phyloP scores from a whole-genome alignment of 2,329 filamentous ascomycete genomes.

The Fusarium veterinarium region DNA sequence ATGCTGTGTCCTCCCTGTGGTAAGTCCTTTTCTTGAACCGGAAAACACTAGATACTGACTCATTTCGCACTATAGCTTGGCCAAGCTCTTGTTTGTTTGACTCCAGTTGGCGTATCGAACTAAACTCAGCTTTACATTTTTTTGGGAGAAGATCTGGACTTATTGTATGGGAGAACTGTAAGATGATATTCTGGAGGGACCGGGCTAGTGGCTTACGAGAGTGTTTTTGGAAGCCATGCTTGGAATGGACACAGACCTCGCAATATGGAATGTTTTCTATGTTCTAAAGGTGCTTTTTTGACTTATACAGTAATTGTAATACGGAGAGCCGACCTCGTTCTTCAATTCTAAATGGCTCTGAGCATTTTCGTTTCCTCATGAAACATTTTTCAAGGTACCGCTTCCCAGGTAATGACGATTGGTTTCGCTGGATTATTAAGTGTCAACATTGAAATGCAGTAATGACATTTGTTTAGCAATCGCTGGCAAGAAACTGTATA shows the following conservation, averaged over 20 bases:
- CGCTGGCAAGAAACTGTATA: not conserved
- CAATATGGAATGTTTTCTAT: not conserved
- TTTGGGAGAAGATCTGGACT: too few relatives aligned
- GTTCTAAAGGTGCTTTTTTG: accelerated
- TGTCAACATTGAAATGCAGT: not conserved
- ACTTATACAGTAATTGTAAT: not conserved
- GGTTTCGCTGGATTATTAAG: accelerated
- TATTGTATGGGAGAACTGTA: too few relatives aligned
- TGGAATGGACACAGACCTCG: not conserved
- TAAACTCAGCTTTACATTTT: accelerated
- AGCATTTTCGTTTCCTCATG: accelerated
- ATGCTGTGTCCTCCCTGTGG: not conserved
- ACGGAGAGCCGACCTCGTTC: not conserved
- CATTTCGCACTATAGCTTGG: not conserved
- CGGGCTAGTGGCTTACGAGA: accelerated
- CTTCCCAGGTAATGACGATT: not conserved
- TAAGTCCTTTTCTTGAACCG: not conserved
- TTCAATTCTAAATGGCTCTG: not conserved
- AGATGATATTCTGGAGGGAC: too few relatives aligned
- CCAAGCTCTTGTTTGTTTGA: not conserved
- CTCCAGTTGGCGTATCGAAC: not conserved
- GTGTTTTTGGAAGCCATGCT: not conserved
- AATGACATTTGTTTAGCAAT: accelerated
- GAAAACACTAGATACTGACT: not conserved
- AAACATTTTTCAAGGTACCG: accelerated